Evolutionary conservation across 2,329 filamentous ascomycete species (phyloP).

Genomic region (Beauveria sp.): DNA sequence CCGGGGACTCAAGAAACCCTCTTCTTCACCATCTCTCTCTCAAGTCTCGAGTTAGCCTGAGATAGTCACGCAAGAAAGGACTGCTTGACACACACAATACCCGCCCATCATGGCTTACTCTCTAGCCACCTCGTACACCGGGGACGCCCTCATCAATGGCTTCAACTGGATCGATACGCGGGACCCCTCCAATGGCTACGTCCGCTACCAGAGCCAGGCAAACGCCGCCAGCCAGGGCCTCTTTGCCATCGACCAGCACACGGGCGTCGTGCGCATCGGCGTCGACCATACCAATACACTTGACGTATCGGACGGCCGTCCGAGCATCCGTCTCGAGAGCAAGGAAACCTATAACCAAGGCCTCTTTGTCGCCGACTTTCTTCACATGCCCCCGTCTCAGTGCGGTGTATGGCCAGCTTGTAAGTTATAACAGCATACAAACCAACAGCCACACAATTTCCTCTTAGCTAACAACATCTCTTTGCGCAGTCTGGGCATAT

Average conservation of each 20-base stretch:
- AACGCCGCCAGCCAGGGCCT: conserved; percentile 32
- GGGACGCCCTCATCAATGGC: conserved; percentile 34
- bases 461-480: conserved; percentile 1
- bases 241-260: conserved; percentile 33
- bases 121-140: conserved; percentile 34
- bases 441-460: too few species aligned
- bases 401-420: conserved; percentile 71
- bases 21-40: not conserved
- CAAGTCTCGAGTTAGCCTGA: not conserved
- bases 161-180: conserved; percentile 42
- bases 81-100: not conserved
- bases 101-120: conserved; percentile 30
- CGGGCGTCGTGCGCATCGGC: conserved; percentile 36
- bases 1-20: not conserved
- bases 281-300: conserved; percentile 36
- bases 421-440: conserved; percentile 24
- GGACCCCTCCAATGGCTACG: conserved; percentile 62
- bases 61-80: not conserved
- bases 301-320: conserved; percentile 32
- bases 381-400: conserved; percentile 62
- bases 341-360: conserved; percentile 56
- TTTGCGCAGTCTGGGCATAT: conserved; percentile 41
- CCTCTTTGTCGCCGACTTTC: conserved; percentile 63
- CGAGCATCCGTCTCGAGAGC: conserved; percentile 60
- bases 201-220: conserved; percentile 41